These are phyloP conservation scores for Curvularia sp. DNA, from an alignment of 2,329 filamentous ascomycete species.

Conservation along the genomic window DNA sequence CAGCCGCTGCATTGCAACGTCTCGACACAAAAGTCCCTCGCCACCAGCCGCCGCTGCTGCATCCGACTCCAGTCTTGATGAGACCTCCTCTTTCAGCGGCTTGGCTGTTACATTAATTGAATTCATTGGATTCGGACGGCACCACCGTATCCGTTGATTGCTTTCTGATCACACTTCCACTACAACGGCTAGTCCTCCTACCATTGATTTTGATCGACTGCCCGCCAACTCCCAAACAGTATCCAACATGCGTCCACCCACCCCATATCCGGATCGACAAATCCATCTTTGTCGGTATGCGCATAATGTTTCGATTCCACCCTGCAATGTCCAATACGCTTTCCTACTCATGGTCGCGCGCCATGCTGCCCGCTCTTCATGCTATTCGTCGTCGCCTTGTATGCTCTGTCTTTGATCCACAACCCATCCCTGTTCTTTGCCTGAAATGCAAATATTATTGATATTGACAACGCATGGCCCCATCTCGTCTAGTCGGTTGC, in stretches of 20 bases:
- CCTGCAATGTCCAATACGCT: slow-evolving; percentile 5
- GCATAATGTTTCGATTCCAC: slow-evolving; percentile 22
- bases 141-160: no score
- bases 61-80: no score
- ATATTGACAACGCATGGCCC: background rate
- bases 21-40: no score
- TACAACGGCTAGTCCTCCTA: slow-evolving; percentile 1
- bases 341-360: background rate
- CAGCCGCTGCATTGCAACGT: no score
- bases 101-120: no score
- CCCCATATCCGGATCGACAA: background rate
- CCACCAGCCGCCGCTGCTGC: no score
- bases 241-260: background rate
- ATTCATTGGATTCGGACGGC: no score
- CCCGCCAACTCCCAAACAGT: background rate
- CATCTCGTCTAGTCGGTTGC: background rate
- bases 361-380: slow-evolving; percentile 14
- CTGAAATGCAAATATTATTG: background rate
- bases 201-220: background rate
- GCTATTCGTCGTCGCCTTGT: slow-evolving; percentile 5
- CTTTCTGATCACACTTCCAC: background rate
- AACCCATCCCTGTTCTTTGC: background rate
- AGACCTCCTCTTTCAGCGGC: no score
- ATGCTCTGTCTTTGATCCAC: background rate
- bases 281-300: background rate